A percentile compares a stretch with the other conserved stretches of the same genome.
Conservation (phyloP, 2,329 filamentous ascomycete species). For the Elsinoe fawcettii region DNA sequence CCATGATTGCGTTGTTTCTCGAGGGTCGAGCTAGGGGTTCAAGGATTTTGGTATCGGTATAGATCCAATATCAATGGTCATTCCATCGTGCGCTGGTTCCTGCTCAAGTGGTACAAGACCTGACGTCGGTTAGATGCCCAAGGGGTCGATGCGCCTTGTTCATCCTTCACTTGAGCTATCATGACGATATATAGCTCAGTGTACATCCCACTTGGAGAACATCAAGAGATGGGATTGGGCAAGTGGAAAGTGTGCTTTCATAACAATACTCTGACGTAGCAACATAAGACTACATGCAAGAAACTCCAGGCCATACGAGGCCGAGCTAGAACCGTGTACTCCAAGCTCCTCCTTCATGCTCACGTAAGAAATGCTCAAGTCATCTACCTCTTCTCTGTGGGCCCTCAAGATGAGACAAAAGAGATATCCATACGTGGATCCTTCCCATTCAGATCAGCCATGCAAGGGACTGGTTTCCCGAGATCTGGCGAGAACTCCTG, state of each 20-base stretch:
- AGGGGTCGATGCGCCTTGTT: no score
- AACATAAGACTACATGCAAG: conserved; percentile 7
- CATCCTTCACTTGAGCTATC: no score
- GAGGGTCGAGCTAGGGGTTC: no score
- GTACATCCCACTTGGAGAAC: no score
- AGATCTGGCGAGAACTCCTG: background rate
- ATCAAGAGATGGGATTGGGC: no score
- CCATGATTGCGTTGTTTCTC: no score
- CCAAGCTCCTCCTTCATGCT: background rate
- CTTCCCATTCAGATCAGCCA: background rate
- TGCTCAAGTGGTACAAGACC: no score
- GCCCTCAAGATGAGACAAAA: background rate
- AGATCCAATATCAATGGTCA: no score
- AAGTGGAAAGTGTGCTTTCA: background rate
- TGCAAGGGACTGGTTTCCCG: background rate
- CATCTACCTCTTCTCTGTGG: background rate
- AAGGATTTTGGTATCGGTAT: no score
- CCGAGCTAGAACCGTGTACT: conserved; percentile 4
- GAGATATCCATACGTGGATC: conserved; percentile 3
- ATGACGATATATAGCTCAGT: no score
- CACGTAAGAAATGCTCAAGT: background rate
- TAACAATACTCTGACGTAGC: conserved; percentile 9
- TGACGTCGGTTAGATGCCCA: no score
- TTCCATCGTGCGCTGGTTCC: no score
- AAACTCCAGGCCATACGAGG: conserved; percentile 10